Evolutionary conservation across 495 filamentous ascomycete species (phyloP).

Genomic region (Clohesyomyces aquaticus): DNA sequence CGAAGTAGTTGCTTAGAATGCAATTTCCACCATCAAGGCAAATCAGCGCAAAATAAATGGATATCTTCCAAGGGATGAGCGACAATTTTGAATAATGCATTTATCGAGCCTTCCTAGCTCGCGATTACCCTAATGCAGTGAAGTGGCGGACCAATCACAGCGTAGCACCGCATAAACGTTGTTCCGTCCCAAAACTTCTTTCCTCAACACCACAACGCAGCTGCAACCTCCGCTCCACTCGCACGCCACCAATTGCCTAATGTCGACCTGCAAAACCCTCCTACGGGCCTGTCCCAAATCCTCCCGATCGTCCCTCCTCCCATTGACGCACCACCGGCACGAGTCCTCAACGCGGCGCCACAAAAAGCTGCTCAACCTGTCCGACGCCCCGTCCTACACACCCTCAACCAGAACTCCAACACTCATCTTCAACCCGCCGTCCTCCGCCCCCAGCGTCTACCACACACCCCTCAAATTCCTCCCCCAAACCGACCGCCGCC

Average conservation of each 20-base stretch:
- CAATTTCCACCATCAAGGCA: too few species aligned
- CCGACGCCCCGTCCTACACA: constrained; percentile 72
- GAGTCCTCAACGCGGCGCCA: constrained; percentile 73
- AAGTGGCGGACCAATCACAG: background rate
- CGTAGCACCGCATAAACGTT: background rate
- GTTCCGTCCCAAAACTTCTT: background rate
- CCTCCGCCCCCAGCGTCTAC: constrained; percentile 77
- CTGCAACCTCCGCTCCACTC: constrained; percentile 1
- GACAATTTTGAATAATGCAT: background rate
- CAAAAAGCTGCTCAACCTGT: constrained; percentile 71
- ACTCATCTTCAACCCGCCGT: constrained; percentile 91
- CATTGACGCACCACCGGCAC: constrained; percentile 51
- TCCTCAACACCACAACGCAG: background rate
- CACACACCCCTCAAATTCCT: constrained; percentile 92
- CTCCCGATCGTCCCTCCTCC: constrained; percentile 7
- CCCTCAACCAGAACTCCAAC: constrained; percentile 49
- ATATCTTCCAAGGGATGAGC: too few species aligned
- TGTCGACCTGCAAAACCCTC: constrained; percentile 28
- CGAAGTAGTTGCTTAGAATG: too few species aligned
- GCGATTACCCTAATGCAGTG: too few species aligned
- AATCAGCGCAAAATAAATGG: background rate
- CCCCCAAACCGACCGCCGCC: constrained; percentile 74
- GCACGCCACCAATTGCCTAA: constrained; percentile 12
- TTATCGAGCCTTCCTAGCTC: background rate
- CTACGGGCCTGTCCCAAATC: background rate